Conservation (phyloP, 805 yeast species). For the Ogataea dorogensis region DNA sequence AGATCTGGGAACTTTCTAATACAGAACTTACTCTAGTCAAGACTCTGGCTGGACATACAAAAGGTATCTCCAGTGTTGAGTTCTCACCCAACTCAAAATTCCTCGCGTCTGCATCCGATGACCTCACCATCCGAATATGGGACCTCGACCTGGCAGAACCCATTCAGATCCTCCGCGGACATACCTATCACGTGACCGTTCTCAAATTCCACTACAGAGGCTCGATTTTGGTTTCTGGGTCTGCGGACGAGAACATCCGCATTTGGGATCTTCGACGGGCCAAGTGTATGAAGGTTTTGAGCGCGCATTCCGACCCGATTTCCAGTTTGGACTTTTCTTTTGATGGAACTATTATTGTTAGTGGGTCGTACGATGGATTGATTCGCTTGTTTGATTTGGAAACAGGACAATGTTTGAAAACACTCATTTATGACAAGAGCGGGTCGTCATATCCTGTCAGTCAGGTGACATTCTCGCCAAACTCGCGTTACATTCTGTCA, state of each 20-base stretch:
- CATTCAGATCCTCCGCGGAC: slow-evolving; percentile 60
- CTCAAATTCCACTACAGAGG: slow-evolving; percentile 71
- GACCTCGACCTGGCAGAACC: slow-evolving; percentile 50
- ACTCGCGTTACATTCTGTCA: slow-evolving; percentile 74
- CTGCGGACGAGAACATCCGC: slow-evolving; percentile 87
- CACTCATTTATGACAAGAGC: slow-evolving; percentile 76
- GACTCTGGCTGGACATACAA: slow-evolving; percentile 55
- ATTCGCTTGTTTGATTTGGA: slow-evolving; percentile 84
- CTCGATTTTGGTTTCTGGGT: slow-evolving; percentile 73
- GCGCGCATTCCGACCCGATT: slow-evolving; percentile 93
- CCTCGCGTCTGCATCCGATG: slow-evolving; percentile 86
- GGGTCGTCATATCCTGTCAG: slow-evolving; percentile 76
- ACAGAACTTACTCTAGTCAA: slow-evolving; percentile 33
- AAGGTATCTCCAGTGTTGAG: slow-evolving; percentile 70
- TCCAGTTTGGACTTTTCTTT: slow-evolving; percentile 69
- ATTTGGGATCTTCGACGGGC: slow-evolving; percentile 85
- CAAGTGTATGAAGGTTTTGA: slow-evolving; percentile 67
- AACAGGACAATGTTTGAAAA: slow-evolving; percentile 89
- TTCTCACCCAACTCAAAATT: slow-evolving; percentile 76
- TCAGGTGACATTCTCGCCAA: slow-evolving; percentile 70
- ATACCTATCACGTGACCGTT: slow-evolving; percentile 81
- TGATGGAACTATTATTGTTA: slow-evolving; percentile 78
- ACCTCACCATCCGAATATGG: slow-evolving; percentile 76
- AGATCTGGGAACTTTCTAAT: slow-evolving; percentile 48
- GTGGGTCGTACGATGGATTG: slow-evolving; percentile 90